Percentiles rank a stretch among this genome's conserved stretches.
Conservation (phyloP, 169 alveolate species). For the Amoebophrya sp. region DNA sequence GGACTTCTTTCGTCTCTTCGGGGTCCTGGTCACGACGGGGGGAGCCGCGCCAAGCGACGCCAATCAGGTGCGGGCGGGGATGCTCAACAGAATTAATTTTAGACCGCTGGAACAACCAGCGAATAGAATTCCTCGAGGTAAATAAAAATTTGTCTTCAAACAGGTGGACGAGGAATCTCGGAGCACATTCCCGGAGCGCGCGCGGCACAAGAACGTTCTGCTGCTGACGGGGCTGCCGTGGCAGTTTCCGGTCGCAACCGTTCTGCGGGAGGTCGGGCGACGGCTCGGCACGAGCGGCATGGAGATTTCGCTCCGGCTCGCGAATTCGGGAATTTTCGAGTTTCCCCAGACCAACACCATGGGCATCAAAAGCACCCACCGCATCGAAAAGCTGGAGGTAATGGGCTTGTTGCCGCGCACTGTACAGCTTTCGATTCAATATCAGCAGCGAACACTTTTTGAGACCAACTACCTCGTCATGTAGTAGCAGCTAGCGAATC, state of each 20-base stretch:
- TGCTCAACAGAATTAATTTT: no score
- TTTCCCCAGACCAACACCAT: neutral
- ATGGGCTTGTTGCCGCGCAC: no score
- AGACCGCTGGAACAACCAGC: no score
- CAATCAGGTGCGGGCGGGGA: no score
- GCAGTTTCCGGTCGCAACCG: neutral
- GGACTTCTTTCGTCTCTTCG: neutral
- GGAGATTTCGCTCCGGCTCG: neutral
- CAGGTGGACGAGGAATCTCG: neutral
- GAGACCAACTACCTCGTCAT: no score
- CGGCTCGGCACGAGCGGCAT: neutral
- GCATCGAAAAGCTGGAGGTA: no score
- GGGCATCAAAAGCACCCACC: neutral
- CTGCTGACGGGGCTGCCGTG: neutral
- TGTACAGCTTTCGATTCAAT: no score
- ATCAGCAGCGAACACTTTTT: no score
- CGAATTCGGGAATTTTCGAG: neutral
- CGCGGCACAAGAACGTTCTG: neutral
- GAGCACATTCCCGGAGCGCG: neutral
- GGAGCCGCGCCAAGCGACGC: no score
- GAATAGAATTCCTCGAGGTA: no score
- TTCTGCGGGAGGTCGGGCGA: neutral
- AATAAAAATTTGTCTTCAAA: no score
- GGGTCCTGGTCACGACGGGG: neutral
- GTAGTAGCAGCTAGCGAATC: no score